phyloP scores from a whole-genome alignment of 768 basidiomycete species.

The Rubroboletus pulcherrimus region DNA sequence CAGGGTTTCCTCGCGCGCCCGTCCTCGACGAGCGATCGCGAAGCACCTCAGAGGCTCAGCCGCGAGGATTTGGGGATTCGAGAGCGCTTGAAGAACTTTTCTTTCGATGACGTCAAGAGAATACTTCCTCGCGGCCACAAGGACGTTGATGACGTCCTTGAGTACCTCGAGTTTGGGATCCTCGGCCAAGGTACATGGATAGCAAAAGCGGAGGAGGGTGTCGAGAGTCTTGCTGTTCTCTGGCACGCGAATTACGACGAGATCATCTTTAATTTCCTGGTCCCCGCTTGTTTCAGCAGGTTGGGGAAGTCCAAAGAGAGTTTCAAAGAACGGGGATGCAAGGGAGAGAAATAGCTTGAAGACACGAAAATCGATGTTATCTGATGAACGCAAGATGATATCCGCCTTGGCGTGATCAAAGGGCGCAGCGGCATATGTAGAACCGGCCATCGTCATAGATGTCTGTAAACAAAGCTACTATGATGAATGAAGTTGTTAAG shows the following conservation, averaged over 20 bases:
- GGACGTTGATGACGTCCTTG: conserved; percentile 2
- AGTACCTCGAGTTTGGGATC: conserved; percentile 16
- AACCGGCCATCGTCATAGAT: not conserved
- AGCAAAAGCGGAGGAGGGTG: conserved; percentile 27
- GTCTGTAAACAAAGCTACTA: not conserved
- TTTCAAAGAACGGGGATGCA: conserved; percentile 33
- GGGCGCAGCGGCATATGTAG: conserved; percentile 13
- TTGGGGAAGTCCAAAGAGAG: conserved; percentile 31
- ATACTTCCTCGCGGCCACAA: conserved; percentile 17
- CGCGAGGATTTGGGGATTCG: conserved; percentile 13
- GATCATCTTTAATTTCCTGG: conserved; percentile 14
- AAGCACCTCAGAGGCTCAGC: conserved; percentile 28
- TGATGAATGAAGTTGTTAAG: not conserved
- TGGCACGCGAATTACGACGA: conserved; percentile 19
- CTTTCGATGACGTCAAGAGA: conserved; percentile 14
- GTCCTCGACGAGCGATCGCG: conserved; percentile 28
- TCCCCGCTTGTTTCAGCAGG: conserved; percentile 5
- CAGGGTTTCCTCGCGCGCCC: conserved; percentile 18
- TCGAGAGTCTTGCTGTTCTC: conserved; percentile 24
- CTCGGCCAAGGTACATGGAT: conserved; percentile 20
- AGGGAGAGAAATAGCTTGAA: conserved; percentile 33
- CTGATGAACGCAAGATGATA: conserved; percentile 25
- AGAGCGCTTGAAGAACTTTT: conserved; percentile 20
- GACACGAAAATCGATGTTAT: conserved; percentile 29
- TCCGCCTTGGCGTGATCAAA: conserved; percentile 23